A percentile compares a stretch with the other conserved stretches of the same genome.
These are phyloP conservation scores for Cladosporium halotolerans DNA, from an alignment of 2,329 filamentous ascomycete genomes.

Conservation along the genomic window DNA sequence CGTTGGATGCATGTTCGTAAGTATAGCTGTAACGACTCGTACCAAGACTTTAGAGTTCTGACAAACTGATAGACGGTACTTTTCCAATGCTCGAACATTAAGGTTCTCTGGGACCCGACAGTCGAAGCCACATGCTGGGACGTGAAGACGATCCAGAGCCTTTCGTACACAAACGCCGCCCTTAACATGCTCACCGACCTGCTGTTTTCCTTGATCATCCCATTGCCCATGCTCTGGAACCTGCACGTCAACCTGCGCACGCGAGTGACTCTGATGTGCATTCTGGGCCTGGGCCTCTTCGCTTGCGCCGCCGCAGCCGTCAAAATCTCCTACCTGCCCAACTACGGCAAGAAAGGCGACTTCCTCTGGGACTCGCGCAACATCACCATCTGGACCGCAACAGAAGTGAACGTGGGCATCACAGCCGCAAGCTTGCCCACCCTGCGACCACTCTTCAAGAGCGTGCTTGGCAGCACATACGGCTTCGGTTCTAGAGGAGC, in stretches of 20 bases:
- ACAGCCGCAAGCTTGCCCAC: constrained; percentile 16
- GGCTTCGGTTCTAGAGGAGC: neutral
- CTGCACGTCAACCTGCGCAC: constrained; percentile 39
- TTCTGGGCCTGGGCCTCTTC: constrained; percentile 36
- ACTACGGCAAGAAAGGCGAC: constrained; percentile 5
- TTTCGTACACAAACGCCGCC: constrained; percentile 31
- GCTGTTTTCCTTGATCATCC: constrained; percentile 35
- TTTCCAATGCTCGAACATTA: no score
- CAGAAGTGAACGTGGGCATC: constrained; percentile 24
- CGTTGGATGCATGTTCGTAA: no score
- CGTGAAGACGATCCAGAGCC: neutral
- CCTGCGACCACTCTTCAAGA: constrained; percentile 15
- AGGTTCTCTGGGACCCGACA: neutral
- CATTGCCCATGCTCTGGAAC: constrained; percentile 38
- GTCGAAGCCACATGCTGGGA: neutral
- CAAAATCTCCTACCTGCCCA: neutral
- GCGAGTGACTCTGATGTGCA: constrained; percentile 33
- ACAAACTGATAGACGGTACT: no score
- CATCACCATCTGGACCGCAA: constrained; percentile 12
- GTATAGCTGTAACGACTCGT: no score
- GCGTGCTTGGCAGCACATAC: neutral
- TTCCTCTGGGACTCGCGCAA: neutral
- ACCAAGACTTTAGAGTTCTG: no score
- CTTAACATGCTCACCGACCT: constrained; percentile 37
- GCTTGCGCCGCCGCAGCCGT: constrained; percentile 27